Base-by-base conservation (phyloP, 2,329 filamentous ascomycete genomes). In the Mycosphaerella arachidis region DNA sequence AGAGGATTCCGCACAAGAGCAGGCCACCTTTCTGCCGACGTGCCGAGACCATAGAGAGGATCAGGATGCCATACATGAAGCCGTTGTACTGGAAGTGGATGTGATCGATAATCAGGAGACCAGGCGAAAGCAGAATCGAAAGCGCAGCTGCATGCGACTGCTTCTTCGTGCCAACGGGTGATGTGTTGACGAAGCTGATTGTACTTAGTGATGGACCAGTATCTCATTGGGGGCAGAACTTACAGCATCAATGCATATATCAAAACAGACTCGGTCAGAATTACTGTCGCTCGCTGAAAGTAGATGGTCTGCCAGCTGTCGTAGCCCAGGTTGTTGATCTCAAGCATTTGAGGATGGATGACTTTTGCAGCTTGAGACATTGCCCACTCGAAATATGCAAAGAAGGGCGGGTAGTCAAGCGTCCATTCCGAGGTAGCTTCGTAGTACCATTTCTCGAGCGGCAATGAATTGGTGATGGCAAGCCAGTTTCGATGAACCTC, bases 11-110 rank as follows among this genome's bases (percentile, higher is more conserved):
- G 67, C 92, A 94, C 50, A 81, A 79, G 12, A 97, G 82, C 35
- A 94, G 79, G 0, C 89, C 89, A 10, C 88, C 88, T 70, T 84
- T 85, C 68, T 87, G 85, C 18, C 63, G 61, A 54, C 91, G 86
- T 6, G 92, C 91, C 60, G 95, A 78, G 1, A 95, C 89, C 52
- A 99, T 82, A 2, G 94, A 97, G 56, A 93, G 81, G 40, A 97
- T 84, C 54, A 99, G 80, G 48, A 97, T 79, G 40, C 94, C 94
- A 73, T 97, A 99, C 77, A 99, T 86, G 77, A 92, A 92, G 45
- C 94, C 93, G 78, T 99, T 99, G 79, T 99, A 99, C 79, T 99
- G 94, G 75, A 99, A 99, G 75, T 97, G 92, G 65, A 97, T 93
- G 74, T 99, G 94, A 72, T 99, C 94, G 74, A 99, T 97, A 73